phyloP scores from a whole-genome alignment of 2,329 filamentous ascomycete genomes.

The Fusarium heterosporum region DNA sequence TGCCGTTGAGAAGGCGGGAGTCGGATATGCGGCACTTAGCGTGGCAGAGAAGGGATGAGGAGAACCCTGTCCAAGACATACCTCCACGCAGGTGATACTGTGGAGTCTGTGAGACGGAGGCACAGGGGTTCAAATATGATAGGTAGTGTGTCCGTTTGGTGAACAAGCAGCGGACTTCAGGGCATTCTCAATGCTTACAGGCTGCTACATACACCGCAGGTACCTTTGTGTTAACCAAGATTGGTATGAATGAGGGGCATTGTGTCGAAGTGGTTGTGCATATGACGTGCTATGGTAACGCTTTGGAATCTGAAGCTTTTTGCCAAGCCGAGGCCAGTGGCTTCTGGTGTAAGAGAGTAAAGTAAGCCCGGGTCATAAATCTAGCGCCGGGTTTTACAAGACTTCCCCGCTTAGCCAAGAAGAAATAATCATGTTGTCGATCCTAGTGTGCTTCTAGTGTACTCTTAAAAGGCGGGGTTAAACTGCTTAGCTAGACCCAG shows the following conservation, averaged over 20 bases:
- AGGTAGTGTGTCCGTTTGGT: not conserved
- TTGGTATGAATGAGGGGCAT: not conserved
- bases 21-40: constrained; percentile 37
- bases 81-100: not conserved
- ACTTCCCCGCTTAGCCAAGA: constrained; percentile 2
- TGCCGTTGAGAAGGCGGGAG: constrained; percentile 28
- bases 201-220: not conserved
- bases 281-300: not conserved
- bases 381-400: constrained; percentile 1
- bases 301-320: not conserved
- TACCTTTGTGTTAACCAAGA: not conserved
- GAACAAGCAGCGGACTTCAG: not conserved
- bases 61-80: not conserved
- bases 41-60: not conserved
- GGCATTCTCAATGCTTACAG: not conserved
- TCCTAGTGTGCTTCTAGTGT: not conserved
- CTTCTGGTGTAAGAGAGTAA: not conserved
- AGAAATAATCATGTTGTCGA: not conserved
- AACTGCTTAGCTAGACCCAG: not conserved
- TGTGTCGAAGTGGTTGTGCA: not conserved
- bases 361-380: constrained; percentile 5
- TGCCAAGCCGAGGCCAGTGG: not conserved
- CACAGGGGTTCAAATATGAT: not conserved
- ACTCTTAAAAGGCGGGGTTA: not conserved
- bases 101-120: not conserved